A percentile compares a stretch with the other conserved stretches of the same genome.
phyloP scores from a whole-genome alignment of 257 asterid genomes.

The Solanum bulbocastanum region DNA sequence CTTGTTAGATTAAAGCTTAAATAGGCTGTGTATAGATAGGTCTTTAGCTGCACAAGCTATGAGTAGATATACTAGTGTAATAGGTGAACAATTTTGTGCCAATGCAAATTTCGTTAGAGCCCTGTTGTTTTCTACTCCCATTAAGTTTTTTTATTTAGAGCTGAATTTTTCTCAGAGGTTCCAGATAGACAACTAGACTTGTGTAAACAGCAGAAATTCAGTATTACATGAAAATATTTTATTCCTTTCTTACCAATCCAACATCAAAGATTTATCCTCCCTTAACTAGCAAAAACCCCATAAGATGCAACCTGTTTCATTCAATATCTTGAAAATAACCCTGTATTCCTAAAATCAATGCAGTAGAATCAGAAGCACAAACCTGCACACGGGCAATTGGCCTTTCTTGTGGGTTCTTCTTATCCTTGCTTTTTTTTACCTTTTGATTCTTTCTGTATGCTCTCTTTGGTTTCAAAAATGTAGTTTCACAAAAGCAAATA shows the following conservation, averaged over 20 bases:
- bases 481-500: slow-evolving; percentile 32
- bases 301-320: neutral
- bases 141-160: neutral
- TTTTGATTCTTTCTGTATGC: slow-evolving; percentile 36
- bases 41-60: neutral
- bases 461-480: slow-evolving; percentile 66
- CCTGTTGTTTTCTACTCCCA: neutral
- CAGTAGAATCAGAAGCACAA: slow-evolving; percentile 17
- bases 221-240: neutral
- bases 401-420: slow-evolving; percentile 30
- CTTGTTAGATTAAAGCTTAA: neutral
- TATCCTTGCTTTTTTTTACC: slow-evolving; percentile 27
- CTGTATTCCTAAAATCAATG: neutral
- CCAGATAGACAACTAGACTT: neutral
- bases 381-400: slow-evolving; percentile 86
- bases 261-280: neutral
- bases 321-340: neutral
- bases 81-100: neutral
- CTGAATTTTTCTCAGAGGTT: neutral
- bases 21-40: neutral
- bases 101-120: neutral
- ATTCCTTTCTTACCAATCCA: neutral
- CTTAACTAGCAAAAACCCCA: neutral
- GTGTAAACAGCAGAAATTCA: neutral
- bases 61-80: neutral